A percentile compares a stretch with the other conserved stretches of the same genome.
phyloP scores from a whole-genome alignment of 352 stramenopile genomes.

The Aphanomyces invadans region DNA sequence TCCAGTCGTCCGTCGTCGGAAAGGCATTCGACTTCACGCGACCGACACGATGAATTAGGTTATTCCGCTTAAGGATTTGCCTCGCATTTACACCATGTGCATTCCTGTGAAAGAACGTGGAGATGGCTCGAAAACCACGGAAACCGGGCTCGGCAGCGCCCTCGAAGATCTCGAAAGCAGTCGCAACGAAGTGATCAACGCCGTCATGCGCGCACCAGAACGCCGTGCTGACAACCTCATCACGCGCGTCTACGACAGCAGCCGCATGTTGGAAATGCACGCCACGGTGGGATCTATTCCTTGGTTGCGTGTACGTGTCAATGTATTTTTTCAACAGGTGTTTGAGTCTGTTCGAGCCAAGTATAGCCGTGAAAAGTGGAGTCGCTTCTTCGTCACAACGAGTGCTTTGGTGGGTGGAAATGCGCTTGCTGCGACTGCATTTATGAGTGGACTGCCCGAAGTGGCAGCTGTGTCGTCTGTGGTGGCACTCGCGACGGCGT shows the following conservation, averaged over 20 bases:
- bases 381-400: conserved; percentile 52
- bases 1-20: background rate
- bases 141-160: conserved; percentile 45
- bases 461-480: conserved; percentile 75
- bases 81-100: conserved; percentile 99
- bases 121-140: conserved; percentile 36
- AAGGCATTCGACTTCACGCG: no score
- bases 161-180: conserved; percentile 94
- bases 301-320: no score
- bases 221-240: conserved; percentile 99
- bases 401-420: conserved; percentile 64
- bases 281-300: conserved; percentile 44
- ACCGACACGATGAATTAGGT: no score
- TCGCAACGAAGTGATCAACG: conserved; percentile 94
- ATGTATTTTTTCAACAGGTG: conserved; percentile 29
- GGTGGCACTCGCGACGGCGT: conserved; percentile 63
- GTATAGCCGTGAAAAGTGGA: conserved; percentile 76
- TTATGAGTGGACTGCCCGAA: conserved; percentile 76
- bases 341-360: conserved; percentile 75
- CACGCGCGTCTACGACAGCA: conserved; percentile 94
- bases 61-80: conserved; percentile 99
- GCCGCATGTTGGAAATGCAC: conserved; percentile 93
- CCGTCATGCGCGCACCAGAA: conserved; percentile 95
- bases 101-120: conserved; percentile 81
- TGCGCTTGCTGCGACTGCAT: conserved; percentile 55